Base-by-base conservation (phyloP, 257 asterid species). In the Nicotiana obtusifolia region DNA sequence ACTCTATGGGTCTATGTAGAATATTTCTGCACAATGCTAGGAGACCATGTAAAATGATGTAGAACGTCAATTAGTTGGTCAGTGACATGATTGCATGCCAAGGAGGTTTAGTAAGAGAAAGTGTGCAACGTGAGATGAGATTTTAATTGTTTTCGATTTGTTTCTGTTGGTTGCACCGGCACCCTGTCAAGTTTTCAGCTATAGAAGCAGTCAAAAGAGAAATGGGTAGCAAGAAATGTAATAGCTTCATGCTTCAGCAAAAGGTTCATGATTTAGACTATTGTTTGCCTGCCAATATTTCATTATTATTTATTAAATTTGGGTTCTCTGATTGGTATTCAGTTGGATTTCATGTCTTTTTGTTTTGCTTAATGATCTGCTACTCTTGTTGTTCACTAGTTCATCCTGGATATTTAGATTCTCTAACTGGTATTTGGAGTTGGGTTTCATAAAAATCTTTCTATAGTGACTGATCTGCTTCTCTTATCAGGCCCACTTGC, bases 401-500 rank as follows among this genome's bases (percentile, higher is more conserved):
- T 49, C 44, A 75, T 49, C 24, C 62, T 75, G 79, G 41, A 24
- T 75, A 7, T 71, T 22, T 44, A 7, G 41, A 24, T 75, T 49
- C 24, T 15, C 44, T 75, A 75, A 49, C 79, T 75, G 80, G 62
- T 24, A 19, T 14, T 7, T 75, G 60, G 62, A 22, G 61, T 53
- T 30, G n/a, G 41, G 62, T 28, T 73, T 10, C 77, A 80, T 79
- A 14, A 77, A 84, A 64, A 66, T 82, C 37, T 76, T 66, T 83
- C 62, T 17, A 81, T 73, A 71, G 10, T 84, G 82, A 59, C 19
- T 87, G 78, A 85, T 86, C 59, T 59, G 9, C 71, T 83, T 86
- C 30, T 84, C 77, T 69, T 78, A 68, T 68, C 87, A 94, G 98
- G 98, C 76, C 93, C 95, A 82, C 33, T 84, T 69, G 64, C 65